These are phyloP conservation scores for Mycena crocata DNA, from an alignment of 768 basidiomycete genomes.

Conservation along the genomic window DNA sequence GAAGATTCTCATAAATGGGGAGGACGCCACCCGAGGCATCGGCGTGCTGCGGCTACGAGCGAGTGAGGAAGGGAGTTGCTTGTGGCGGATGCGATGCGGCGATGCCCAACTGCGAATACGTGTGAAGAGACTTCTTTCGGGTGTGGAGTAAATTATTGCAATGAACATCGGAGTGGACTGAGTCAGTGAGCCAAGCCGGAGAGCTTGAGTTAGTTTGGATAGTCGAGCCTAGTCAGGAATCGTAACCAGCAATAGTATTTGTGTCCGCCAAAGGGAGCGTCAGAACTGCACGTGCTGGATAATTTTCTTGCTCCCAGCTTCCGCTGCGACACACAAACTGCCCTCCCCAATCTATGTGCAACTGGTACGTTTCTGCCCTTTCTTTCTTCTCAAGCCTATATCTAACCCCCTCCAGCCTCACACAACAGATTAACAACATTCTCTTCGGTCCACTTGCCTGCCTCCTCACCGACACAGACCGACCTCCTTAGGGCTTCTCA, in stretches of 20 bases:
- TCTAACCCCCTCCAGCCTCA: constrained; percentile 49
- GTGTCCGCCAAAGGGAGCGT: too few relatives aligned
- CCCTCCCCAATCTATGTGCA: constrained; percentile 15
- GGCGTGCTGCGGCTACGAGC: constrained; percentile 69
- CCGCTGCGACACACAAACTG: background rate
- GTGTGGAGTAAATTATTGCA: constrained; percentile 10
- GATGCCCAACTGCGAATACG: constrained; percentile 54
- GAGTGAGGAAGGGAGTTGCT: constrained; percentile 75
- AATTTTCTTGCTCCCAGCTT: background rate
- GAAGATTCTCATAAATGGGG: constrained; percentile 63
- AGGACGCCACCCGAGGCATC: constrained; percentile 24
- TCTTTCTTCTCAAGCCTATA: constrained; percentile 21
- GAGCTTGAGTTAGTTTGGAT: constrained; percentile 11
- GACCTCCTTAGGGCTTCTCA: constrained; percentile 74
- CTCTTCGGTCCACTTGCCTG: constrained; percentile 73
- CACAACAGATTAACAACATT: constrained; percentile 61
- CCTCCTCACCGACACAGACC: constrained; percentile 75
- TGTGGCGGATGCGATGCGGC: constrained; percentile 76
- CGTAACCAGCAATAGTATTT: background rate
- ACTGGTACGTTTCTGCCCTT: constrained; percentile 26
- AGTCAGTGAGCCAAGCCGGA: constrained; percentile 21
- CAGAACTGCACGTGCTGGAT: too few relatives aligned
- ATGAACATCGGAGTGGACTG: constrained; percentile 1
- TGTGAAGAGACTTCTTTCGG: constrained; percentile 48
- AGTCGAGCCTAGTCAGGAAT: constrained; percentile 15